Evolutionary conservation across 2,329 filamentous ascomycete genomes (phyloP).

Genomic region (Colletotrichum orbiculare): DNA sequence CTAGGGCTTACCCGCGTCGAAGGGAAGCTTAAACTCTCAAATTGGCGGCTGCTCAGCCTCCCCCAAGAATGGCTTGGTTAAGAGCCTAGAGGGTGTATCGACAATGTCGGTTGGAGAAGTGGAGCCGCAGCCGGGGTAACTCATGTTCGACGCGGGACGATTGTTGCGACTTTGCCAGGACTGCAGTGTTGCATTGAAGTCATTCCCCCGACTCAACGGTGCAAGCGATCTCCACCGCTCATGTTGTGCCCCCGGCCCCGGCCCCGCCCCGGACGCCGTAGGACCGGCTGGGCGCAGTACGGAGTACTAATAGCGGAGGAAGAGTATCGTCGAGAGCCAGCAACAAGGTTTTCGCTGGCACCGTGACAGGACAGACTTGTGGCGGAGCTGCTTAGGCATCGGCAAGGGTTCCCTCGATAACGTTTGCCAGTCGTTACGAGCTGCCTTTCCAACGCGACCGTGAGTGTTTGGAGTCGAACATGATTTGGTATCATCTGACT

Average conservation of each 20-base stretch:
- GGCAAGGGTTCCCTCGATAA: constrained; percentile 2
- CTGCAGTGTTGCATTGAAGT: constrained; percentile 7
- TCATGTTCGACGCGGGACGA: constrained; percentile 26
- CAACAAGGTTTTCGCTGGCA: constrained; percentile 7
- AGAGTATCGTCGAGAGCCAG: constrained; percentile 3
- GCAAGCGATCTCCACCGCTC: constrained; percentile 10
- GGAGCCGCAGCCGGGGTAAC: constrained; percentile 24
- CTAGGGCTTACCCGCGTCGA: neutral
- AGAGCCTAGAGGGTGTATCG: neutral
- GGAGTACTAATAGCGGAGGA: constrained; percentile 5
- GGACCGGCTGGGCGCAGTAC: constrained; percentile 17
- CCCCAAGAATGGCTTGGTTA: neutral
- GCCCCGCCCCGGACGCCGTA: constrained; percentile 16
- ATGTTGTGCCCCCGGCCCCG: constrained; percentile 10
- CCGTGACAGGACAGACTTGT: neutral
- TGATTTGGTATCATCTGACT: constrained; percentile 16
- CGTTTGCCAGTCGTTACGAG: constrained; percentile 25
- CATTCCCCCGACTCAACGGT: constrained; percentile 19
- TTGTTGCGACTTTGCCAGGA: constrained; percentile 26
- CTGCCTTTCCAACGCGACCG: constrained; percentile 16
- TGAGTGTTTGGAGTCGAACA: constrained; percentile 11
- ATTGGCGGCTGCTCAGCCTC: constrained; percentile 24
- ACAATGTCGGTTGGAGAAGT: constrained; percentile 9
- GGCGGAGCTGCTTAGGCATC: neutral
- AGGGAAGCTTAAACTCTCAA: constrained; percentile 18